These are phyloP conservation scores for Austroboletus novae-zelandiae DNA, from an alignment of 1,284 basidiomycete genomes.

Conservation along the genomic window DNA sequence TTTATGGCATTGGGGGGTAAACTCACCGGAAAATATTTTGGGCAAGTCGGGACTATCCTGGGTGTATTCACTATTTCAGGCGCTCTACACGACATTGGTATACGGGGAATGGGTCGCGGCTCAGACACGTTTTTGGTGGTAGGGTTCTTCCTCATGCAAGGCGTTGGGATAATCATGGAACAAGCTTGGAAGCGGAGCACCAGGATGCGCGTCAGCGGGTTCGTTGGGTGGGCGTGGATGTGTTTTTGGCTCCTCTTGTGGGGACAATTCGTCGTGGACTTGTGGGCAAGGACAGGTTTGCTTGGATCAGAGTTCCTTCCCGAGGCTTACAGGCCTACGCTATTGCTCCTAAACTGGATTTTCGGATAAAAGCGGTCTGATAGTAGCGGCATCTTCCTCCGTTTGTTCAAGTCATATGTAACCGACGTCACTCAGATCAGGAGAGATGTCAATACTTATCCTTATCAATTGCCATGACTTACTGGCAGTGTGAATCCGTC, in stretches of 20 bases:
- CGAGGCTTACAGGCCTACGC: constrained; percentile 22
- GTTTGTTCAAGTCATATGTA: neutral
- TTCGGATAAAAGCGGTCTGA: neutral
- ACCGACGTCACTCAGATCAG: neutral
- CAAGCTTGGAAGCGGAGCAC: constrained; percentile 39
- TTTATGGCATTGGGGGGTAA: constrained; percentile 37
- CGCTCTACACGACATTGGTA: constrained; percentile 51
- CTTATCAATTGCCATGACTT: no score
- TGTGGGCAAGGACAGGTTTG: constrained; percentile 47
- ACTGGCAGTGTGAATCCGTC: no score
- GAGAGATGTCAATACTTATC: neutral
- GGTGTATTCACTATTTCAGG: constrained; percentile 59
- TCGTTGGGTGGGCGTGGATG: constrained; percentile 50
- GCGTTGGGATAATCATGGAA: constrained; percentile 51
- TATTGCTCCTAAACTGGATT: constrained; percentile 19
- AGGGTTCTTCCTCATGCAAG: constrained; percentile 58
- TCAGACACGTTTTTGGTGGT: constrained; percentile 42
- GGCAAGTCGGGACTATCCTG: constrained; percentile 45
- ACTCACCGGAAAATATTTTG: constrained; percentile 36
- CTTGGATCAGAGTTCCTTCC: constrained; percentile 11
- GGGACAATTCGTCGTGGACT: constrained; percentile 48
- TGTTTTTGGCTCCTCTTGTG: constrained; percentile 43
- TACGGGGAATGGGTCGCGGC: constrained; percentile 59
- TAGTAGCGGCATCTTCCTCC: neutral
- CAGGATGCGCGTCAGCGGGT: constrained; percentile 44